phyloP scores from a whole-genome alignment of 2,329 filamentous ascomycete genomes.

The Sclerotinia sclerotiorum region DNA sequence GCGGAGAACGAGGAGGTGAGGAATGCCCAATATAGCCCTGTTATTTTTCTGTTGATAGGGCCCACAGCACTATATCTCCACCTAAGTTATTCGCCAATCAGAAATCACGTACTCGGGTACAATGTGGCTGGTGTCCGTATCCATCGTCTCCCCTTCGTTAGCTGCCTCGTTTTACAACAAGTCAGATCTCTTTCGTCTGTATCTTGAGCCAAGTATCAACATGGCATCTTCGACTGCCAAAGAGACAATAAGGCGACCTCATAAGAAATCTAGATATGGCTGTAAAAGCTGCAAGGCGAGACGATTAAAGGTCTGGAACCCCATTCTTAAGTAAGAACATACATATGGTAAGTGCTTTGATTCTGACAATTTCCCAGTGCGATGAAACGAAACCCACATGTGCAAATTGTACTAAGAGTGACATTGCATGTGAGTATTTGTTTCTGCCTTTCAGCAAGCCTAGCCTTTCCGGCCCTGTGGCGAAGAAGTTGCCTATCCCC shows the following conservation, averaged over 20 bases:
- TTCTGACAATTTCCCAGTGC: not conserved
- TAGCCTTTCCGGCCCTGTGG: not conserved
- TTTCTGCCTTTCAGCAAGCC: not conserved
- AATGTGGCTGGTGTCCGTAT: not conserved
- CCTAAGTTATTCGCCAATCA: not conserved
- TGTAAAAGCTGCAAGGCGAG: slow-evolving; percentile 20
- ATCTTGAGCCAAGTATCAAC: not conserved
- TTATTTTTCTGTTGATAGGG: not conserved
- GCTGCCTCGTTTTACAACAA: not conserved
- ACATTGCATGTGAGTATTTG: slow-evolving; percentile 3
- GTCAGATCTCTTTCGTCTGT: not conserved
- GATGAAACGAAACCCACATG: slow-evolving; percentile 17
- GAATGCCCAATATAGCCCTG: not conserved
- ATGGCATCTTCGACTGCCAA: not conserved
- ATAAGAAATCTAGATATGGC: slow-evolving; percentile 19
- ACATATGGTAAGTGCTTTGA: too few species aligned
- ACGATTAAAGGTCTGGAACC: not conserved
- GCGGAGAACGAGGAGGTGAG: slow-evolving; percentile 5
- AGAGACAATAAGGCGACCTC: not conserved
- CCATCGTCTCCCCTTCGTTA: not conserved
- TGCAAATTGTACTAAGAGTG: not conserved
- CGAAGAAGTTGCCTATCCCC: not conserved
- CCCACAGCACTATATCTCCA: not conserved
- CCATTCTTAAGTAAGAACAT: not conserved
- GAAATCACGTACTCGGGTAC: not conserved